These are phyloP conservation scores for Vaccinium darrowii DNA, from an alignment of 148 eudicot species.

Conservation along the genomic window DNA sequence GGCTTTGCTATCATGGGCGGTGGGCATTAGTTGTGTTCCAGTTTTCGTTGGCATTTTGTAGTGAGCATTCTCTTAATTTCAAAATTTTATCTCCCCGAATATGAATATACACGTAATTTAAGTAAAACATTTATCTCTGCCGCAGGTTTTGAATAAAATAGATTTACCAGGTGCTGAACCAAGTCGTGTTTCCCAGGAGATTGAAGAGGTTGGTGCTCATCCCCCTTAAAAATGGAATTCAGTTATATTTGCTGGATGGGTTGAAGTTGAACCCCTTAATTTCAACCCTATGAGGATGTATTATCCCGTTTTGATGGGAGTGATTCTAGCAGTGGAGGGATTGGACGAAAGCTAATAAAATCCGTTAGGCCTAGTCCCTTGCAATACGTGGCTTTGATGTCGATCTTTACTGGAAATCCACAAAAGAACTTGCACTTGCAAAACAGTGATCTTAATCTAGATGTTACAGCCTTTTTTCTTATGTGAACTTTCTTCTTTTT, in stretches of 20 bases:
- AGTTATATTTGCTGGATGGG: background rate
- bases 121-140: slow-evolving; percentile 5
- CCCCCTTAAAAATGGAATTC: background rate
- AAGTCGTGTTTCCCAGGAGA: slow-evolving; percentile 75
- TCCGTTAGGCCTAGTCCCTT: background rate
- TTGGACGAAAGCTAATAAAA: background rate
- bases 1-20: background rate
- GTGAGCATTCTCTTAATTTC: background rate
- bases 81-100: background rate
- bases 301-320: background rate
- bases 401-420: background rate
- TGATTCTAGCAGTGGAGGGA: slow-evolving; percentile 5
- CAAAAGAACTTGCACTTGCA: background rate
- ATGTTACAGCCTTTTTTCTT: background rate
- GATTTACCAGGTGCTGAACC: slow-evolving; percentile 99
- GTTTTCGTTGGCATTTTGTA: background rate
- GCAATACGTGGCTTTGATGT: background rate
- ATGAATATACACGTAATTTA: background rate
- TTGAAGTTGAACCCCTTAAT: background rate
- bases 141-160: slow-evolving; percentile 94
- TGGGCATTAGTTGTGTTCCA: background rate
- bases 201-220: slow-evolving; percentile 82
- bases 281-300: background rate
- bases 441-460: background rate
- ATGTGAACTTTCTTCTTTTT: background rate